phyloP scores from a whole-genome alignment of 2,329 filamentous ascomycete genomes.

The Trichoderma harzianum region DNA sequence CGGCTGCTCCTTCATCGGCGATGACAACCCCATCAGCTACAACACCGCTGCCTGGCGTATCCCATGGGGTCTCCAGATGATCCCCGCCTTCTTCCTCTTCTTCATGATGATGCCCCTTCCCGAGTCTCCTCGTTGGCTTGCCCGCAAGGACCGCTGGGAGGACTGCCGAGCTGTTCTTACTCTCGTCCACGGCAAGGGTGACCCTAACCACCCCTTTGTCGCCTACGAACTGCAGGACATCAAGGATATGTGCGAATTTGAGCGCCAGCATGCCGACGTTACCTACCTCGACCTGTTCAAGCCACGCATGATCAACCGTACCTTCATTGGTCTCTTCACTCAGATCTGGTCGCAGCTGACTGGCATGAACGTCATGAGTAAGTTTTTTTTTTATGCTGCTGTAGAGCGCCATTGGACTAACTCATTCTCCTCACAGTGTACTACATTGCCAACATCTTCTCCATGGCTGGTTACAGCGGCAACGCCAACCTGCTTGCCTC shows the following conservation, averaged over 20 bases:
- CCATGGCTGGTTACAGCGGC: slow-evolving; percentile 38
- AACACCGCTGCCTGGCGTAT: slow-evolving; percentile 58
- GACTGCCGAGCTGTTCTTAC: slow-evolving; percentile 51
- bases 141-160: slow-evolving; percentile 58
- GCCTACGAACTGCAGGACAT: slow-evolving; percentile 68
- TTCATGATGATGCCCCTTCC: slow-evolving; percentile 58
- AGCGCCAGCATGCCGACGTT: slow-evolving; percentile 65
- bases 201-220: slow-evolving; percentile 63
- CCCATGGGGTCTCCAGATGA: slow-evolving; percentile 63
- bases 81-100: slow-evolving; percentile 59
- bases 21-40: slow-evolving; percentile 28
- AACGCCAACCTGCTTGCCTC: slow-evolving; percentile 54
- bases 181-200: slow-evolving; percentile 63
- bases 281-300: slow-evolving; percentile 69
- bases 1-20: slow-evolving; percentile 58
- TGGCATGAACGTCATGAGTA: slow-evolving; percentile 58
- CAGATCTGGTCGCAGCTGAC: slow-evolving; percentile 57
- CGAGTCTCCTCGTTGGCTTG: slow-evolving; percentile 63
- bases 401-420: not conserved
- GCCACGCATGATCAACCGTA: slow-evolving; percentile 60
- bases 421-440: slow-evolving; percentile 47
- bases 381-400: slow-evolving; percentile 20
- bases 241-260: slow-evolving; percentile 68
- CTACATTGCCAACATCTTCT: slow-evolving; percentile 52
- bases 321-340: slow-evolving; percentile 48